These are phyloP conservation scores for Fragilaria radians DNA, from an alignment of 108 stramenopile genomes.

Conservation along the genomic window DNA sequence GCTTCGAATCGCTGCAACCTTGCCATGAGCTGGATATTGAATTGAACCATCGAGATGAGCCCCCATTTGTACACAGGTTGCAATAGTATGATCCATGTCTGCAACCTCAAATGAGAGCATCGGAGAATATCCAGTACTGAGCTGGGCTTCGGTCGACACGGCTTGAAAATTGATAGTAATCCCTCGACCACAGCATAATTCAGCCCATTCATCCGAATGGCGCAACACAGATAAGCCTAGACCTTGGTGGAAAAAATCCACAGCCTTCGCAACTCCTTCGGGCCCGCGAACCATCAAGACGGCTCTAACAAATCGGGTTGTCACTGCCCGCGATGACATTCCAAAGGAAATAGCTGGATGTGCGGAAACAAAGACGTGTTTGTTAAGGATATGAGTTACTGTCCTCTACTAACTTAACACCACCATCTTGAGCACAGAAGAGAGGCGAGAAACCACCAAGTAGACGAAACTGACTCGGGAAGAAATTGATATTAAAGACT, in stretches of 20 bases:
- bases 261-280: slow-evolving; percentile 59
- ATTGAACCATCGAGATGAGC: slow-evolving; percentile 82
- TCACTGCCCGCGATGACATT: too few relatives aligned
- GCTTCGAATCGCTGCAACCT: slow-evolving; percentile 68
- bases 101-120: slow-evolving; percentile 66
- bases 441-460: too few relatives aligned
- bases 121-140: slow-evolving; percentile 74
- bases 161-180: slow-evolving; percentile 49
- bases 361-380: too few relatives aligned
- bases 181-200: slow-evolving; percentile 20
- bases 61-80: slow-evolving; percentile 72
- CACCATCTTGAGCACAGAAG: too few relatives aligned
- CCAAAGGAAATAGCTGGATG: too few relatives aligned
- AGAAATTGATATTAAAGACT: too few relatives aligned
- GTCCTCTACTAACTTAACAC: too few relatives aligned
- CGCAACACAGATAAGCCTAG: slow-evolving; percentile 63
- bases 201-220: slow-evolving; percentile 81
- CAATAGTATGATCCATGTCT: slow-evolving; percentile 64
- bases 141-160: slow-evolving; percentile 52
- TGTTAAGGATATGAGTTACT: too few relatives aligned
- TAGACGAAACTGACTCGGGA: too few relatives aligned
- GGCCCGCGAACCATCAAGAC: slow-evolving; percentile 79
- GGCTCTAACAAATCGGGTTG: slow-evolving; percentile 48
- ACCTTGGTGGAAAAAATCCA: slow-evolving; percentile 76
- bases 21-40: slow-evolving; percentile 87